Evolutionary conservation across 108 stramenopile genomes (phyloP), one percentile per base, ranked within the genome.

Genomic region (Cylindrotheca closterium): DNA sequence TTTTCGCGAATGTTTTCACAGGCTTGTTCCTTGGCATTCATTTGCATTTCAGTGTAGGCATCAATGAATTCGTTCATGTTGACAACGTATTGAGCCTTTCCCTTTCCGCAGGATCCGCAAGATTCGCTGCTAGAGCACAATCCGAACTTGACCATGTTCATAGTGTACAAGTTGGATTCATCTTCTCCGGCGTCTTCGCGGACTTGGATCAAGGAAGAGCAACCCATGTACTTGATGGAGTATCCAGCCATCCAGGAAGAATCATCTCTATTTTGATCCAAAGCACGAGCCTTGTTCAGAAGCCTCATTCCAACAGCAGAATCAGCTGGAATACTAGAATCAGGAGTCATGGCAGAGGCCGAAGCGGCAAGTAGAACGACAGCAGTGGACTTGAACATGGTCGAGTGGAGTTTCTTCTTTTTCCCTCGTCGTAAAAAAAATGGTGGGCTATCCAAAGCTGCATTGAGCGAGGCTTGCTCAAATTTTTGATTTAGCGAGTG

Each of bases 11-110:
- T 71, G 0, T 53, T 61, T 59, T 89, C 89, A 54, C 92, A 94
- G 45, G 76, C 77, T 48, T 76, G 71, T 60, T 87, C 85, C 34
- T 78, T 57, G 2, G 60, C 79, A 2, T 69, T 33, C 74, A 69
- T 45, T 70, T 81, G 74, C 28, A 62, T 23, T 30, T 85, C 80
- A 27, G 66, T 72, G 72, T 79, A 84, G 24, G 89, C 81, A 32
- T 88, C 80, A 51, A 91, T 68, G 65, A 85, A 94, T 21, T 91
- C 89, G 23, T 67, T 71, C 83, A 94, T 79, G 57, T 63, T 68
- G 34, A 81, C 76, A 34, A 88, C 86, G 54, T 94, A 94, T 34
- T 91, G 79, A 22, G 73, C 72, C 8, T 51, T 49, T 23, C 82
- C 82, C 31, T 73, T 78, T 57, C 72, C 74, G 37, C 78, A 75